Evolutionary conservation across 2,329 filamentous ascomycete genomes (phyloP).

Genomic region (Cordyceps javanica): DNA sequence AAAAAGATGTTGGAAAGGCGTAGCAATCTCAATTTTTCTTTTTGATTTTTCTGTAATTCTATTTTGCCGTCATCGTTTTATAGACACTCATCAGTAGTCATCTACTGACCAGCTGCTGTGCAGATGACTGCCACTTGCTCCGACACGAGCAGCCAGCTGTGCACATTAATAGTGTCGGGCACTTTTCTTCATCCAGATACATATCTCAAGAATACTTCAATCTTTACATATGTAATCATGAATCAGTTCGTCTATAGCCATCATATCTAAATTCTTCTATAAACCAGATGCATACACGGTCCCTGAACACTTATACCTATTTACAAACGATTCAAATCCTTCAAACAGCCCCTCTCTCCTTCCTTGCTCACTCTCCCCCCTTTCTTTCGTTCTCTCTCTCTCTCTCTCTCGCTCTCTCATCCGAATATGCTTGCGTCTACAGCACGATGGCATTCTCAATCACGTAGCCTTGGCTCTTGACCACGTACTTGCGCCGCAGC

Average conservation of each 20-base stretch:
- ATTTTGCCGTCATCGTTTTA: neutral
- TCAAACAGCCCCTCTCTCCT: neutral
- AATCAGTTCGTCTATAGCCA: neutral
- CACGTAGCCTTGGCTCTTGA: slow-evolving; percentile 72
- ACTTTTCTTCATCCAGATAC: neutral
- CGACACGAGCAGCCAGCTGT: neutral
- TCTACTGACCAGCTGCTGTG: neutral
- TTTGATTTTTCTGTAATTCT: neutral
- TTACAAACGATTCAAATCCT: neutral
- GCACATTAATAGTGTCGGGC: neutral
- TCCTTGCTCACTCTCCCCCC: neutral
- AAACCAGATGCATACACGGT: too few species aligned
- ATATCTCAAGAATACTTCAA: too few species aligned
- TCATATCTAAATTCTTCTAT: neutral
- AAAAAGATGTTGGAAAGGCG: neutral
- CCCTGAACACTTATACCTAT: too few species aligned
- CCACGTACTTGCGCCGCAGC: slow-evolving; percentile 69
- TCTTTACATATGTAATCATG: too few species aligned
- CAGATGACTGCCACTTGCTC: neutral
- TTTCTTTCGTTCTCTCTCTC: too few species aligned
- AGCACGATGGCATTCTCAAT: slow-evolving; percentile 73
- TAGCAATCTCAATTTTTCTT: neutral
- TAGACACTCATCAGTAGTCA: neutral
- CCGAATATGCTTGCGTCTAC: too few species aligned
- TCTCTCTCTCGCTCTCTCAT: too few species aligned